Evolutionary conservation across 139 green algal genomes (phyloP), one percentile per base, ranked within the genome.

Genomic region (Auxenochlorella protothecoides): DNA sequence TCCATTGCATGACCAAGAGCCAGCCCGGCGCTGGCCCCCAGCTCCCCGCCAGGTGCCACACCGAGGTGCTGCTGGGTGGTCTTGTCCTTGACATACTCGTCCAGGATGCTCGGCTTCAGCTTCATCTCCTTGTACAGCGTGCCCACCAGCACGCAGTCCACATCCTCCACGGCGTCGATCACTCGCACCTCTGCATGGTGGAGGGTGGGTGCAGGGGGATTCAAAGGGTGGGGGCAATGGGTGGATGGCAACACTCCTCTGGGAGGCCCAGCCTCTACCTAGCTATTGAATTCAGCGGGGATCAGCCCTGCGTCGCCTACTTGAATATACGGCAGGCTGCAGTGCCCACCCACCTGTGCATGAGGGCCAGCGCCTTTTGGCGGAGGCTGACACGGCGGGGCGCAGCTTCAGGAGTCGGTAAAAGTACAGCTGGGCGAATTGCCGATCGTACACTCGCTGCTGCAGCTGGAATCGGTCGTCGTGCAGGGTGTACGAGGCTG

Each of bases 61-160:
- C 27, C 78, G 55, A 83, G 55, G 52, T 77, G 69, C 59, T 56
- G 7, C 4, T 53, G 15, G n/a, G 79, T 16, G 51, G 53, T 59
- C 3, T 69, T 51, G 55, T 84, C 79, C 72, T 84, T 85, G 16
- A 82, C 77, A 78, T 98, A 99, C 71, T 99, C 94, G 70, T 98
- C 92, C 71, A 99, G 77, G 60, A 98, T 94, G 77, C 69, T 86
- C 3, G 95, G 95, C 84, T 97, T 97, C 15, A 97, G 83, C 80
- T 89, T 85, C 92, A 96, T 95, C 55, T 97, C 85, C 84, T 99
- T 99, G 86, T 94, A 99, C 12, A 98, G 64, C 5, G 93, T 99
- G 53, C 95, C 95, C 0, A 96, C 76, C 4, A 96, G 81, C 7
- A 78, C 80, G 55, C 89, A 87, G 63, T 93, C 84, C 61, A 85